Evolutionary conservation across 805 yeast genomes (phyloP).

Genomic region (Saccharomycopsis lassenensis): DNA sequence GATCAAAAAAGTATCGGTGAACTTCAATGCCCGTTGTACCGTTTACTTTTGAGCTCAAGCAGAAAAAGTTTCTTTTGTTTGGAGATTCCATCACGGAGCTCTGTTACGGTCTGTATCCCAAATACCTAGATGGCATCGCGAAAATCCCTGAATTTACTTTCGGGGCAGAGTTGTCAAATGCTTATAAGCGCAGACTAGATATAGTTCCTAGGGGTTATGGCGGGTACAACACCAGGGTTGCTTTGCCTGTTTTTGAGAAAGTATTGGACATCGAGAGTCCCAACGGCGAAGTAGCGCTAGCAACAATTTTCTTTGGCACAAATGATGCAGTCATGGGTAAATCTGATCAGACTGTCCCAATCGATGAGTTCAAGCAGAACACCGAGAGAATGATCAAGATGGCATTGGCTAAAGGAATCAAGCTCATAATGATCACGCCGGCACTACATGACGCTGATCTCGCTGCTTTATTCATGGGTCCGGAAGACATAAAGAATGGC

Average conservation of each 20-base stretch:
- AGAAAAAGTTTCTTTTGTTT: conserved; percentile 41
- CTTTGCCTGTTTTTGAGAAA: conserved; percentile 35
- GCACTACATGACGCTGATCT: conserved; percentile 38
- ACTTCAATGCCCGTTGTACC: no score
- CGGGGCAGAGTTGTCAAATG: conserved; percentile 37
- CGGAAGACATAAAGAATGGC: conserved; percentile 30
- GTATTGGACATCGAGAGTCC: conserved; percentile 36
- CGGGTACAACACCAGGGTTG: conserved; percentile 65
- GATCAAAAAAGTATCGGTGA: no score
- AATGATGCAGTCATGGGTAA: conserved; percentile 52
- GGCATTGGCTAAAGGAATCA: conserved; percentile 33
- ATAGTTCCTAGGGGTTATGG: conserved; percentile 61
- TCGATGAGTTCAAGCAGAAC: conserved; percentile 40
- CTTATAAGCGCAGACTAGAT: conserved; percentile 52
- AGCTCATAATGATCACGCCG: conserved; percentile 53
- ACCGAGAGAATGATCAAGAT: conserved; percentile 31
- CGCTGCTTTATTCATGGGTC: conserved; percentile 28
- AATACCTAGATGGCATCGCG: conserved; percentile 6
- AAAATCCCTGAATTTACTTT: conserved; percentile 29
- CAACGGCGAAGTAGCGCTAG: conserved; percentile 25
- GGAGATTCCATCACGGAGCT: conserved; percentile 64
- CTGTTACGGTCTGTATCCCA: conserved; percentile 25
- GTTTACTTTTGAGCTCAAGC: conserved; percentile 22
- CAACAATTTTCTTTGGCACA: conserved; percentile 68
- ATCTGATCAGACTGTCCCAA: conserved; percentile 36